Percentiles rank a stretch among this genome's conserved stretches.
Conservation (phyloP, 1,139 yeast species). For the Geotrichum cucujoidarum region DNA sequence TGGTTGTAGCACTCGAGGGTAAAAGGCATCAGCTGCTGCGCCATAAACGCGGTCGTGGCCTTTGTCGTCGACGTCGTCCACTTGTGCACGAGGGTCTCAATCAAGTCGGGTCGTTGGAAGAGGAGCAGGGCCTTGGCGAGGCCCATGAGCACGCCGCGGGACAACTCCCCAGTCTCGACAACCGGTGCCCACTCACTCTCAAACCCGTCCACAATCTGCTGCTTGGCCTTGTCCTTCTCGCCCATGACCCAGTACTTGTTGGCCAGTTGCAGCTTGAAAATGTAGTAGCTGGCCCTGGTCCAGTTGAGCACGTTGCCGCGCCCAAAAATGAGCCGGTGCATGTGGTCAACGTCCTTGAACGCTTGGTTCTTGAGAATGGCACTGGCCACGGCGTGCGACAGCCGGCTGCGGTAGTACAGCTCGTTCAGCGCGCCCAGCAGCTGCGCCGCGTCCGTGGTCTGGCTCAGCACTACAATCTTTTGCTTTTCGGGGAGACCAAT, state of each 20-base stretch:
- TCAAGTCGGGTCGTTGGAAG: conserved; percentile 6
- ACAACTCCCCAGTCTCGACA: conserved; percentile 6
- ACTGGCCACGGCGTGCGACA: conserved; percentile 24
- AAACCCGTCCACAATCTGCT: conserved; percentile 25
- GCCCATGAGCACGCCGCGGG: conserved; percentile 5
- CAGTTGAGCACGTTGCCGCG: conserved; percentile 27
- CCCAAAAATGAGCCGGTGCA: conserved; percentile 22
- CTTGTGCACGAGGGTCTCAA: not conserved
- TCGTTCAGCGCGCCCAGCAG: conserved; percentile 24
- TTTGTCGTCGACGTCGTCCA: not conserved
- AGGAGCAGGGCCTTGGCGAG: conserved; percentile 8
- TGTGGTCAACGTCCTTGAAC: conserved; percentile 23
- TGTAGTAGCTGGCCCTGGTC: conserved; percentile 25
- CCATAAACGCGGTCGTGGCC: not conserved
- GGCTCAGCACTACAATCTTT: conserved; percentile 2
- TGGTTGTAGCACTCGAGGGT: conserved; percentile 11
- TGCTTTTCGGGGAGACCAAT: conserved; percentile 6
- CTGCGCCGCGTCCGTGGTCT: conserved; percentile 17
- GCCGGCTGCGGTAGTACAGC: conserved; percentile 27
- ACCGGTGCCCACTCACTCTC: conserved; percentile 25
- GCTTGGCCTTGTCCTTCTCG: conserved; percentile 21
- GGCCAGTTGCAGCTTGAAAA: conserved; percentile 27
- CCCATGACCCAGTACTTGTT: conserved; percentile 28
- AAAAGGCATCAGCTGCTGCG: not conserved
- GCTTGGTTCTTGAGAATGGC: conserved; percentile 24